Evolutionary conservation across 768 basidiomycete genomes (phyloP).

Genomic region (Kwoniella newhampshirensis): DNA sequence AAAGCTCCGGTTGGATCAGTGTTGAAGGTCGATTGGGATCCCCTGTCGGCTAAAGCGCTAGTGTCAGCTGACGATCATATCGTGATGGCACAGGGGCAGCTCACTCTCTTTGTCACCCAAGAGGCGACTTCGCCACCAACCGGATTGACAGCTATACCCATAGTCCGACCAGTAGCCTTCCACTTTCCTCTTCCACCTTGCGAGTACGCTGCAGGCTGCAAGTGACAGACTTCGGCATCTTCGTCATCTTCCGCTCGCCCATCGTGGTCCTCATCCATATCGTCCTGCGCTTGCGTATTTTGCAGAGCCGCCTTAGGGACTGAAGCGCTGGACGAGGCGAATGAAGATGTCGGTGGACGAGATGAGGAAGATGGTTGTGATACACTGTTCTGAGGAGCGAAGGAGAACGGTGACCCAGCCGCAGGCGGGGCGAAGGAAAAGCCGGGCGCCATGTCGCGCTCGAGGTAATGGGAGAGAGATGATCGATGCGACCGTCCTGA

Average conservation of each 20-base stretch:
- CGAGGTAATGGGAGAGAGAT: too few relatives aligned
- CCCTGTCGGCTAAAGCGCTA: slow-evolving; percentile 19
- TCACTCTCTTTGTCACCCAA: slow-evolving; percentile 33
- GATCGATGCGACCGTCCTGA: too few relatives aligned
- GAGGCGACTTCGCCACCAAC: slow-evolving; percentile 36
- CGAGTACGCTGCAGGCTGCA: slow-evolving; percentile 29
- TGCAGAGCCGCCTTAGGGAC: not conserved
- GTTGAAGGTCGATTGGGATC: slow-evolving; percentile 26
- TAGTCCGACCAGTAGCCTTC: slow-evolving; percentile 28
- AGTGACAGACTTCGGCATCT: slow-evolving; percentile 22
- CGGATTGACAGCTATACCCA: slow-evolving; percentile 25
- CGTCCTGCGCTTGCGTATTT: not conserved
- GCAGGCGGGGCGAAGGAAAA: slow-evolving; percentile 11
- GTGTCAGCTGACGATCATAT: not conserved
- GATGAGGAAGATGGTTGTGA: slow-evolving; percentile 18
- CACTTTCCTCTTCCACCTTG: slow-evolving; percentile 32
- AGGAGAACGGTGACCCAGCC: slow-evolving; percentile 17
- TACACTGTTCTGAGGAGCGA: slow-evolving; percentile 7
- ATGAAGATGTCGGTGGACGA: slow-evolving; percentile 8
- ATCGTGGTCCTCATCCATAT: slow-evolving; percentile 3
- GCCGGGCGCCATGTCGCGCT: slow-evolving; percentile 16
- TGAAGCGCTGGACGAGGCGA: slow-evolving; percentile 7
- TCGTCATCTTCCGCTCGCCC: slow-evolving; percentile 10
- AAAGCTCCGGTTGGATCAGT: slow-evolving; percentile 6
- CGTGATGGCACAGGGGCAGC: not conserved